A percentile compares a stretch with the other conserved stretches of the same genome.
Evolutionary conservation across 805 yeast species (phyloP).

Genomic region (Yarrowia phangngaensis): DNA sequence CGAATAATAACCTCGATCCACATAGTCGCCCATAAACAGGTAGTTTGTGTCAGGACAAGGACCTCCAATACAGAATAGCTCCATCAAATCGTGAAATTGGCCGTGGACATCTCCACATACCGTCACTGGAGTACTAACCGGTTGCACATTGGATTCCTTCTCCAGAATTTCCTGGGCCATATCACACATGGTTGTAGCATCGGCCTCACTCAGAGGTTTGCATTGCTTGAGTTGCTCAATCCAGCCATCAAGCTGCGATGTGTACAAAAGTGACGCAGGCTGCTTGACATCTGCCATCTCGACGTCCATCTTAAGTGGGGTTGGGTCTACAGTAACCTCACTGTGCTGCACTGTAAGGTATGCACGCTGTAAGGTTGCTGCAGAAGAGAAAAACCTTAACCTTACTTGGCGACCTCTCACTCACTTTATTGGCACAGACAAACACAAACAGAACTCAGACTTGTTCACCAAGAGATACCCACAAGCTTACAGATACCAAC

Average conservation of each 20-base stretch:
- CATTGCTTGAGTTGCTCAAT: conserved; percentile 74
- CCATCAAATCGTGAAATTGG: conserved; percentile 92
- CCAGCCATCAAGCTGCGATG: conserved; percentile 82
- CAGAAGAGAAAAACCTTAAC: too few species aligned
- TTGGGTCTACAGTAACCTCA: background rate
- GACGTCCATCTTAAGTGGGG: conserved; percentile 4
- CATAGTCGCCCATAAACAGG: conserved; percentile 87
- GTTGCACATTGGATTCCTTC: conserved; percentile 88
- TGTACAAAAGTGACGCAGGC: conserved; percentile 10
- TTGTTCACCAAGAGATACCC: background rate
- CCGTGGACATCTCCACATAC: conserved; percentile 97
- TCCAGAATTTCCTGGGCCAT: conserved; percentile 79
- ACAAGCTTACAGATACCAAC: background rate
- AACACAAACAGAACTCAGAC: background rate
- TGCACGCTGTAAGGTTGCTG: too few species aligned
- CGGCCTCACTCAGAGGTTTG: conserved; percentile 75
- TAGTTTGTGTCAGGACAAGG: conserved; percentile 90
- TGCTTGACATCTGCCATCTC: conserved; percentile 22
- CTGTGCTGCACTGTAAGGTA: too few species aligned
- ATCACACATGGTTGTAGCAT: conserved; percentile 73
- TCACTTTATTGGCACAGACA: too few species aligned
- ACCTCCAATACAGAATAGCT: conserved; percentile 88
- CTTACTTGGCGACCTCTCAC: too few species aligned
- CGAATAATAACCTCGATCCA: conserved; percentile 81
- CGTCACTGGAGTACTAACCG: conserved; percentile 92